A percentile compares a stretch with the other conserved stretches of the same genome.
Evolutionary conservation across 2,329 filamentous ascomycete genomes (phyloP).

Genomic region (Diaporthe caulivora): DNA sequence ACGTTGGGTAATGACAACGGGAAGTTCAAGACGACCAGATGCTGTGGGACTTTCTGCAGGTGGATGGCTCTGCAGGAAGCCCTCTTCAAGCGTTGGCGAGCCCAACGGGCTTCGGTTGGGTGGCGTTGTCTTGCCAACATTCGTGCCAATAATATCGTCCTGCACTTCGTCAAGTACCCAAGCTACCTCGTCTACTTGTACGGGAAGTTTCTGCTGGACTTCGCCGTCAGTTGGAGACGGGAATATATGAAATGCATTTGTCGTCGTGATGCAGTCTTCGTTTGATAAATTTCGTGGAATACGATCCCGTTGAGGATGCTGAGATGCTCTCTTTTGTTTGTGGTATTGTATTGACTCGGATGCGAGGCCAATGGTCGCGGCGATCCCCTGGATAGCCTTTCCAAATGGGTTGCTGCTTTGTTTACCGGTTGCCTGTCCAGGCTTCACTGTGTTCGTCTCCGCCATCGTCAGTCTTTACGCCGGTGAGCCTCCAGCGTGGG

Average conservation of each 20-base stretch:
- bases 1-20: slow-evolving; percentile 65
- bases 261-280: neutral
- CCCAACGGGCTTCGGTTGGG: neutral
- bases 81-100: slow-evolving; percentile 16
- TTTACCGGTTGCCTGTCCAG: neutral
- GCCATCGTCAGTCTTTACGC: neutral
- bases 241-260: neutral
- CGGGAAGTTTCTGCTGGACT: neutral
- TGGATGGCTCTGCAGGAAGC: slow-evolving; percentile 27
- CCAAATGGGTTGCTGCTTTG: slow-evolving; percentile 31
- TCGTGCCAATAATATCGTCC: slow-evolving; percentile 3
- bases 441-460: neutral
- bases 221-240: neutral
- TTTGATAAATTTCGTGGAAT: neutral
- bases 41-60: neutral
- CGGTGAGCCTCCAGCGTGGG: neutral
- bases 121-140: neutral
- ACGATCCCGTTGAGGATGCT: neutral
- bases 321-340: slow-evolving; percentile 38
- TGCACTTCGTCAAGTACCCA: slow-evolving; percentile 38
- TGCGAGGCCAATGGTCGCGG: slow-evolving; percentile 39
- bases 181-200: slow-evolving; percentile 22
- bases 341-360: slow-evolving; percentile 41
- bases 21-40: slow-evolving; percentile 50
- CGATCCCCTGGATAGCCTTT: slow-evolving; percentile 38